Evolutionary conservation across 805 yeast genomes (phyloP), one percentile per base, ranked within the genome.

Genomic region (Pichia membranifaciens): DNA sequence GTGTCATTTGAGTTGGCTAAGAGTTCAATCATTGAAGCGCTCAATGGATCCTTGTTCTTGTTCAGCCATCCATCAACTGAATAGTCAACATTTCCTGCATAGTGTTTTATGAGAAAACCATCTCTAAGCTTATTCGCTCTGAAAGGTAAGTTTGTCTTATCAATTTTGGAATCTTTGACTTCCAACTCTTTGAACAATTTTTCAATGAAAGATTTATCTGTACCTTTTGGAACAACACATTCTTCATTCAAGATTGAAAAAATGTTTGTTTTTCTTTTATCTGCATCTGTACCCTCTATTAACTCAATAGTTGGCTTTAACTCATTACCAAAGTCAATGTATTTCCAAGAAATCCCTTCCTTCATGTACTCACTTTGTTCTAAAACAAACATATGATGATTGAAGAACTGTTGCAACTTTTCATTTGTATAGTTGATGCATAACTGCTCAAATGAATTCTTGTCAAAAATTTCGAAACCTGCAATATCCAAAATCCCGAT

Each of bases 1-100:
- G 57, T 47, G 52, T 83, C 81, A 0, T 66, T 54, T 0, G 96
- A 87, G 4, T 64, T 59, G 0, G 81, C 67, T 33, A 91, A 64
- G 32, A 89, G 68, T 34, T 72, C 76, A 40, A 84, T 68, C 10
- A 91, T 72, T 47, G 81, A 78, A 43, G 87, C 95, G 57, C 82
- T 87, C 34, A 93, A 72, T 0, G 98, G 99, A 61, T 93, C 99
- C 55, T 86, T 87, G 62, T 93, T 93, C 67, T 93, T 93, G 52
- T 87, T 87, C 22, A 93, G 69, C 99, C 99, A 93, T 29, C 90
- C 91, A 17, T 84, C 90, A 20, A 88, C 84, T 31, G 86, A 78
- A 64, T 93, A 93, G 58, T 90, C 96, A n/a, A 93, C 99, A 48
- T 81, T 82, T 9, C 96, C 97, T 21, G 99, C 99, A 67, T 93